Conservation (phyloP, 768 basidiomycete species). For the Lepiota subincarnata region DNA sequence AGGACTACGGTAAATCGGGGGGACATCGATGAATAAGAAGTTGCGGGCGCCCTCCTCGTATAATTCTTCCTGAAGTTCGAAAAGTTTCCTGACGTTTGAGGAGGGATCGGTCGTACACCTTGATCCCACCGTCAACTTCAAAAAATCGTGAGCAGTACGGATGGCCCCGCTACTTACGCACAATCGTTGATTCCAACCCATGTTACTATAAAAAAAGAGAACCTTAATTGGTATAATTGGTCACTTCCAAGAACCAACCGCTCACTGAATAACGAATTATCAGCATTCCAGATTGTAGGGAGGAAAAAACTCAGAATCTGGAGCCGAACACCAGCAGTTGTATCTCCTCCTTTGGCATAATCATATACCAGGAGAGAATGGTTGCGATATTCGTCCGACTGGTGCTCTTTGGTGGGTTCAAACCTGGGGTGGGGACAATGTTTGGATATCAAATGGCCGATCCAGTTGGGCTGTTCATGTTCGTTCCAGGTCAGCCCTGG, state of each 20-base stretch:
- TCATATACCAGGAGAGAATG: slow-evolving; percentile 48
- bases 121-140: background rate
- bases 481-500: slow-evolving; percentile 50
- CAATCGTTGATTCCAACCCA: slow-evolving; percentile 71
- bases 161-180: slow-evolving; percentile 31
- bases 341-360: slow-evolving; percentile 54
- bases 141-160: background rate
- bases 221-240: background rate
- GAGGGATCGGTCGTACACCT: slow-evolving; percentile 21
- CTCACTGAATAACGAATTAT: slow-evolving; percentile 46
- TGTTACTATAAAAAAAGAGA: slow-evolving; percentile 35
- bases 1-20: slow-evolving; percentile 50
- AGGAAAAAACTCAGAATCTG: slow-evolving; percentile 41
- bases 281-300: slow-evolving; percentile 34
- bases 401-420: slow-evolving; percentile 23
- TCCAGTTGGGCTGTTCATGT: slow-evolving; percentile 52
- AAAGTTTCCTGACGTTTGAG: slow-evolving; percentile 29
- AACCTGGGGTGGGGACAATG: slow-evolving; percentile 33
- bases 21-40: slow-evolving; percentile 59
- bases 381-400: slow-evolving; percentile 26
- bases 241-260: background rate
- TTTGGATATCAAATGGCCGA: slow-evolving; percentile 51
- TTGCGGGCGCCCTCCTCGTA: slow-evolving; percentile 47
- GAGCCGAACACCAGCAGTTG: slow-evolving; percentile 33
- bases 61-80: slow-evolving; percentile 42